phyloP scores from a whole-genome alignment of 2,329 filamentous ascomycete species.

The Cadophora malorum region DNA sequence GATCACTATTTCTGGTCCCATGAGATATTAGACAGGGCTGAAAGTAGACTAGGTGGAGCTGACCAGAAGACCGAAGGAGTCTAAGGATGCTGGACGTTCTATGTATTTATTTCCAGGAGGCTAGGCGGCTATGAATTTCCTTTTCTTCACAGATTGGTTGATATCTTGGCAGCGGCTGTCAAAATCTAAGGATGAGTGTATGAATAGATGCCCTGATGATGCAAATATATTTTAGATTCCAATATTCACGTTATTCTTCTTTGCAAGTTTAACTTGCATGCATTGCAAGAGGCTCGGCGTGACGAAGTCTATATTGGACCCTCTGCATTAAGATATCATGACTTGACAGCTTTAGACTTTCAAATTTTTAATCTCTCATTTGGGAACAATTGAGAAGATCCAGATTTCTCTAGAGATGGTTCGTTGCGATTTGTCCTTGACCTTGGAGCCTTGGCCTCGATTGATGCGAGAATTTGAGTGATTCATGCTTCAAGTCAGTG shows the following conservation, averaged over 20 bases:
- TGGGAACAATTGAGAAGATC: no score
- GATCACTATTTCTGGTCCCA: conserved; percentile 7
- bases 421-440: not conserved
- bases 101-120: conserved; percentile 4
- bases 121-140: not conserved
- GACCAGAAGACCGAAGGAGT: not conserved
- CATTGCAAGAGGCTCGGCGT: no score
- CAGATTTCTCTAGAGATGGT: no score
- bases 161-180: not conserved
- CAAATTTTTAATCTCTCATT: not conserved
- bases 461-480: not conserved
- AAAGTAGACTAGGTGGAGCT: not conserved
- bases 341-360: not conserved
- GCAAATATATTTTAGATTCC: conserved; percentile 1
- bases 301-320: no score
- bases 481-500: not conserved
- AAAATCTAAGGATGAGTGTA: not conserved
- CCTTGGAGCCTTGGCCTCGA: not conserved
- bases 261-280: no score
- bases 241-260: not conserved
- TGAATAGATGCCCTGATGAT: not conserved
- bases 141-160: not conserved
- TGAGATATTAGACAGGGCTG: conserved; percentile 3
- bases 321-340: no score
- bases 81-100: conserved; percentile 20